phyloP scores from a whole-genome alignment of 257 asterid species.

The Primulina eburnea region DNA sequence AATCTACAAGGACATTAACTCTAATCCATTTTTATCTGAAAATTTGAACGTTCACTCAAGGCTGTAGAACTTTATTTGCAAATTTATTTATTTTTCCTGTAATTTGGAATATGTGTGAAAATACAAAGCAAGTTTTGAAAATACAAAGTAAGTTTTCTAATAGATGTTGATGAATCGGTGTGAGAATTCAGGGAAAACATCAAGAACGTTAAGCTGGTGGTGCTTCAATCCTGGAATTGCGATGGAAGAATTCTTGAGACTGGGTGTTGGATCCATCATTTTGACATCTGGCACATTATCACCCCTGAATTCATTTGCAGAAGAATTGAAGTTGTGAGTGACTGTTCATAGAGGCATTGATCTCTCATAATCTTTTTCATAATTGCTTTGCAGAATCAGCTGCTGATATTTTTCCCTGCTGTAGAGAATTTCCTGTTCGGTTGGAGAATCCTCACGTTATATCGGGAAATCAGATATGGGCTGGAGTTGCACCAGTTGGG shows the following conservation, averaged over 20 bases:
- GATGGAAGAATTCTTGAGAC: conserved; percentile 81
- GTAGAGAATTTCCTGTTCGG: conserved; percentile 86
- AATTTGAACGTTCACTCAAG: neutral
- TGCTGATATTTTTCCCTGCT: conserved; percentile 25
- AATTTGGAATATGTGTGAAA: conserved; percentile 10
- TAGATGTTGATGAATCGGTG: conserved; percentile 22
- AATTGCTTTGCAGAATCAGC: conserved; percentile 18
- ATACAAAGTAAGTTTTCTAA: conserved; percentile 24
- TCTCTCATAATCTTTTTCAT: conserved; percentile 15
- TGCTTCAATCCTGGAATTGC: conserved; percentile 99
- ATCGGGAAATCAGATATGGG: conserved; percentile 88
- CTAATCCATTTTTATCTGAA: neutral
- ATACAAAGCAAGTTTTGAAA: conserved; percentile 23
- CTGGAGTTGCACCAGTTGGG: conserved; percentile 84
- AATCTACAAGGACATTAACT: neutral
- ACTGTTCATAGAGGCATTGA: conserved; percentile 15
- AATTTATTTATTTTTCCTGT: no score
- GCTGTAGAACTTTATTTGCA: neutral
- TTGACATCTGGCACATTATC: conserved; percentile 99
- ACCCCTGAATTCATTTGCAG: conserved; percentile 98
- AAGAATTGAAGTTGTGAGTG: conserved; percentile 84
- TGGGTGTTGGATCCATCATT: conserved; percentile 84
- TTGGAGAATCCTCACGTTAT: conserved; percentile 99
- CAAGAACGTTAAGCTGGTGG: conserved; percentile 98
- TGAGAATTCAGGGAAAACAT: conserved; percentile 51